Conservation (phyloP, 306 rosid species). For the Prunus armeniaca region DNA sequence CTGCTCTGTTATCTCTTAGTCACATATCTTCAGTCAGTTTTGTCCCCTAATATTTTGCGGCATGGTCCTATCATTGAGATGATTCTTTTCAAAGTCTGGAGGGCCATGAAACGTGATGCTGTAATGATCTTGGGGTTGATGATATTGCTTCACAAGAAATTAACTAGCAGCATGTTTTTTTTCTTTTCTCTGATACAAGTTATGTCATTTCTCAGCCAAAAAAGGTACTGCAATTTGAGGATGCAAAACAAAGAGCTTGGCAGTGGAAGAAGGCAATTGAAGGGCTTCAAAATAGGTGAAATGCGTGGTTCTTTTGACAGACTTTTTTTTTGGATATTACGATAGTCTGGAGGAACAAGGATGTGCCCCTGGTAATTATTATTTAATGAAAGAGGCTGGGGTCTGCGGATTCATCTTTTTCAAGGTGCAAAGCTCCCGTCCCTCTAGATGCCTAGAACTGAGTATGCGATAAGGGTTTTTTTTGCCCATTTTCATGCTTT, state of each 20-base stretch:
- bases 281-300: constrained; percentile 93
- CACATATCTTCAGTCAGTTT: background rate
- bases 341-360: constrained; percentile 42
- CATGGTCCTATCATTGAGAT: background rate
- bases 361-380: constrained; percentile 32
- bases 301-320: constrained; percentile 26
- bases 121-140: background rate
- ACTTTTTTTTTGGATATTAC: constrained; percentile 40
- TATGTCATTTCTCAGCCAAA: constrained; percentile 68
- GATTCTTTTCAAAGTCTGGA: background rate
- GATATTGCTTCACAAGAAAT: background rate
- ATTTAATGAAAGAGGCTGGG: constrained; percentile 41
- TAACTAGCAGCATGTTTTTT: background rate
- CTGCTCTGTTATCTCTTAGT: background rate
- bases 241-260: constrained; percentile 86
- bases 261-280: constrained; percentile 99
- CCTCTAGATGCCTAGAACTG: constrained; percentile 30
- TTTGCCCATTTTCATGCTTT: constrained; percentile 32
- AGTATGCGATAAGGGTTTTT: constrained; percentile 22
- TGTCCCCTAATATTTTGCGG: background rate
- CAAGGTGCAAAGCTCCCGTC: constrained; percentile 28
- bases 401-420: constrained; percentile 35
- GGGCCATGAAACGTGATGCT: background rate
- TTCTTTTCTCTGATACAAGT: constrained; percentile 12
- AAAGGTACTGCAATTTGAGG: constrained; percentile 85